Percentiles rank a stretch among this genome's conserved stretches.
These are phyloP conservation scores for Entomortierella parvispora DNA, from an alignment of 192 early-diverging fungal genomes.

Conservation along the genomic window DNA sequence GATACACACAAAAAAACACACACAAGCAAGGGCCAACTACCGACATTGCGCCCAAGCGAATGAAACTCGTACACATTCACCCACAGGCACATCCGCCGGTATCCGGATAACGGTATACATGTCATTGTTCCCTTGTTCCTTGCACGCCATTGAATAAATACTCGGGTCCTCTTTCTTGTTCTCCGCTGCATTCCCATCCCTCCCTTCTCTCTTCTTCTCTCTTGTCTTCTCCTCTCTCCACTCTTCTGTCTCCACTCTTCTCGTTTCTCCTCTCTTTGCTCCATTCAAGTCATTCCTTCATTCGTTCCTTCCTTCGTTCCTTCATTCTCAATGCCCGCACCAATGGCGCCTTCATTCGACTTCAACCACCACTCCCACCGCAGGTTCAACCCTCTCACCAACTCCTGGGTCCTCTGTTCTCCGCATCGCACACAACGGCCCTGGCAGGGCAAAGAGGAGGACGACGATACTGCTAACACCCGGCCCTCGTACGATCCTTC, in stretches of 20 bases:
- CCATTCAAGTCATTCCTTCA: too few species aligned
- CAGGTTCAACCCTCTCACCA: conserved; percentile 91
- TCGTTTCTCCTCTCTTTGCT: too few species aligned
- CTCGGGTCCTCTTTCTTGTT: neutral
- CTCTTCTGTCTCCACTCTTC: neutral
- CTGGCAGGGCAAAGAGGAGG: conserved; percentile 83
- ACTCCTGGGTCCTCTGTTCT: conserved; percentile 96
- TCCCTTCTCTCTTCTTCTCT: conserved; percentile 3
- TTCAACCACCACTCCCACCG: conserved; percentile 75
- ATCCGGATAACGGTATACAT: too few species aligned
- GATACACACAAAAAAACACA: too few species aligned
- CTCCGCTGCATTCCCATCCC: neutral
- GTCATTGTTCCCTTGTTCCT: too few species aligned
- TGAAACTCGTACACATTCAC: too few species aligned
- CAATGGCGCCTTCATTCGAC: conserved; percentile 49
- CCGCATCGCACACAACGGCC: conserved; percentile 95
- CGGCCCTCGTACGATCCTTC: conserved; percentile 77
- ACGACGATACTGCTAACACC: conserved; percentile 52
- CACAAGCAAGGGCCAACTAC: too few species aligned
- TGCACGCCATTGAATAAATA: too few species aligned
- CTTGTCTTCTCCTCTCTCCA: neutral
- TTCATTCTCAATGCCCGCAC: neutral
- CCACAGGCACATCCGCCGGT: too few species aligned
- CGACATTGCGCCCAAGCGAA: too few species aligned
- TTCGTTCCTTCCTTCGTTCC: neutral